Evolutionary conservation across 106 monocot genomes (phyloP).

Genomic region (Dioscorea dumetorum): DNA sequence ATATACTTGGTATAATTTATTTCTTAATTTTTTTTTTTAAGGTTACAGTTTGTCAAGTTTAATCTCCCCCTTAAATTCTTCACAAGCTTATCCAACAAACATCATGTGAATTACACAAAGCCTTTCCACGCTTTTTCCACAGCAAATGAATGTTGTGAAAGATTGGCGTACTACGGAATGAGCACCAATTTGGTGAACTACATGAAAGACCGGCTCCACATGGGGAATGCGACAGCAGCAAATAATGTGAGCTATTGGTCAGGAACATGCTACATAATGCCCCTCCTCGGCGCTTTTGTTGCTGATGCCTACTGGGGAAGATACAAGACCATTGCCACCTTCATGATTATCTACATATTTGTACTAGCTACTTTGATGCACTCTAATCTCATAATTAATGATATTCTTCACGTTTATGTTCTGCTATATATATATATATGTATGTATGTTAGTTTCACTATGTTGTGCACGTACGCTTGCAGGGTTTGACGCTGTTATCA

Average conservation of each 20-base stretch:
- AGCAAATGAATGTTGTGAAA: conserved; percentile 41
- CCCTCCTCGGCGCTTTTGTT: conserved; percentile 41
- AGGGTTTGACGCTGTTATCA: conserved; percentile 30
- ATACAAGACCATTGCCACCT: conserved; percentile 40
- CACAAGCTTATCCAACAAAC: no score
- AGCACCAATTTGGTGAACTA: conserved; percentile 59
- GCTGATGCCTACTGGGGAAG: conserved; percentile 57
- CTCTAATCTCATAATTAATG: no score
- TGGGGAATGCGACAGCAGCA: conserved; percentile 22
- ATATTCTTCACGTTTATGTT: neutral
- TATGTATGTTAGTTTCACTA: conserved; percentile 10
- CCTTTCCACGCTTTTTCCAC: neutral
- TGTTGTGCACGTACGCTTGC: conserved; percentile 33
- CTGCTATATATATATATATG: neutral
- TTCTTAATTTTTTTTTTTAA: neutral
- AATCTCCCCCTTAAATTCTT: no score
- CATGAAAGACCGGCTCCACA: conserved; percentile 30
- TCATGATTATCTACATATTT: conserved; percentile 45
- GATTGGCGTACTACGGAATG: conserved; percentile 49
- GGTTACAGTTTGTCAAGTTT: no score
- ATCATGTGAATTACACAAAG: no score
- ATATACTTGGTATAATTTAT: conserved; percentile 38
- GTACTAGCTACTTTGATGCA: conserved; percentile 5
- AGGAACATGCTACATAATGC: conserved; percentile 45
- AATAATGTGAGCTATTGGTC: conserved; percentile 55